phyloP scores from a whole-genome alignment of 2,329 filamentous ascomycete genomes.

The Aureobasidium subglaciale region DNA sequence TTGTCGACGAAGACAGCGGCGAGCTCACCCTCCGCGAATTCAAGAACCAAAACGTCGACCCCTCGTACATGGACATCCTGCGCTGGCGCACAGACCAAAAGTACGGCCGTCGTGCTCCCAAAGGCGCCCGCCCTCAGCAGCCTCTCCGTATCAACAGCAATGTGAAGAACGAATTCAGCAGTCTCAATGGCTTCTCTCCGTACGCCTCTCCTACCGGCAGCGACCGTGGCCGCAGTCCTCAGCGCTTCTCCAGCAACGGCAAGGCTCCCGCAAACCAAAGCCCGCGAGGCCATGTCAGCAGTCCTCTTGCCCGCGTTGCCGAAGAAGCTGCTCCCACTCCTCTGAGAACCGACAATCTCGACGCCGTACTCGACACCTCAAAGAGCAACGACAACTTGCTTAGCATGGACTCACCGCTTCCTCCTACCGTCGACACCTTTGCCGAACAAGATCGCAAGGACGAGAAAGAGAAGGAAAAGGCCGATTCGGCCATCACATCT shows the following conservation, averaged over 20 bases:
- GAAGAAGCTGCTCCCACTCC: slow-evolving; percentile 49
- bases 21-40: slow-evolving; percentile 93
- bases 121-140: slow-evolving; percentile 35
- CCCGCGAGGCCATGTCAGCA: slow-evolving; percentile 59
- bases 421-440: slow-evolving; percentile 12
- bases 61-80: slow-evolving; percentile 87
- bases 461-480: slow-evolving; percentile 4
- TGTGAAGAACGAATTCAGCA: slow-evolving; percentile 44
- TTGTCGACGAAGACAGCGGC: slow-evolving; percentile 82
- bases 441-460: slow-evolving; percentile 7
- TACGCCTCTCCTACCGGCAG: slow-evolving; percentile 61
- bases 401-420: slow-evolving; percentile 9
- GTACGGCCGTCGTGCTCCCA: slow-evolving; percentile 57
- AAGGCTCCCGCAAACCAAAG: slow-evolving; percentile 59
- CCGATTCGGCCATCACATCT: slow-evolving; percentile 27
- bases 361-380: neutral
- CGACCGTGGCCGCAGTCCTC: slow-evolving; percentile 62
- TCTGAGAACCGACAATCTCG: slow-evolving; percentile 1
- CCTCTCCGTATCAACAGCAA: slow-evolving; percentile 43
- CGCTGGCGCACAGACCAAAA: slow-evolving; percentile 95
- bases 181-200: slow-evolving; percentile 45
- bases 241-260: slow-evolving; percentile 52
- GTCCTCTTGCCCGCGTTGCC: slow-evolving; percentile 65
- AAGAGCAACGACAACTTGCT: slow-evolving; percentile 13
- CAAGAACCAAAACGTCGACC: slow-evolving; percentile 81